Conservation (phyloP, 768 basidiomycete species). For the Mycena albidolilacea region DNA sequence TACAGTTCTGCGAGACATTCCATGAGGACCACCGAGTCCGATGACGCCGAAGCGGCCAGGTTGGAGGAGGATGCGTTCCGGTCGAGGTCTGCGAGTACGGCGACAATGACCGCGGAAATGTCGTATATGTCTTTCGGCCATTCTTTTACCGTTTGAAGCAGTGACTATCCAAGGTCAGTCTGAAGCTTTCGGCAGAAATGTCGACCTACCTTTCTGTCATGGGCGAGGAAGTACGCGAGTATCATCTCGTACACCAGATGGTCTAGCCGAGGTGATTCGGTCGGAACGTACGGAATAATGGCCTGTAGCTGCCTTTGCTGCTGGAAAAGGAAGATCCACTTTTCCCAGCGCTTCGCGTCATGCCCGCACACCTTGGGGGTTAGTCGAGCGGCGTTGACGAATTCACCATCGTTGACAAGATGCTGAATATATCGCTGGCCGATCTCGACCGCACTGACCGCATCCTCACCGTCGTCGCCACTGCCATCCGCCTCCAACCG, state of each 20-base stretch:
- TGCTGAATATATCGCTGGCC: constrained; percentile 91
- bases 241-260: constrained; percentile 96
- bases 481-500: constrained; percentile 62
- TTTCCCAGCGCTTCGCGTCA: constrained; percentile 91
- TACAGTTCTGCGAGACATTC: constrained; percentile 95
- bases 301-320: constrained; percentile 86
- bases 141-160: constrained; percentile 83
- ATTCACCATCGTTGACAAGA: constrained; percentile 88
- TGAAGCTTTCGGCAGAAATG: neutral
- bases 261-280: constrained; percentile 82
- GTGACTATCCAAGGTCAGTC: constrained; percentile 60
- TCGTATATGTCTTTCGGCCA: constrained; percentile 97
- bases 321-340: constrained; percentile 94
- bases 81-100: constrained; percentile 87
- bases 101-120: constrained; percentile 88
- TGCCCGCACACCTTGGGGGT: constrained; percentile 90
- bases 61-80: constrained; percentile 65
- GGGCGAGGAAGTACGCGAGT: constrained; percentile 85
- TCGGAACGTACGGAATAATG: constrained; percentile 93
- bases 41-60: constrained; percentile 56
- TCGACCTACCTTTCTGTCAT: constrained; percentile 76
- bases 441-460: constrained; percentile 75
- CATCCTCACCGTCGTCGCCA: constrained; percentile 45
- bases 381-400: constrained; percentile 83
- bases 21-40: constrained; percentile 81